Conservation (phyloP, 768 basidiomycete genomes). For the Termitomyces sp. region DNA sequence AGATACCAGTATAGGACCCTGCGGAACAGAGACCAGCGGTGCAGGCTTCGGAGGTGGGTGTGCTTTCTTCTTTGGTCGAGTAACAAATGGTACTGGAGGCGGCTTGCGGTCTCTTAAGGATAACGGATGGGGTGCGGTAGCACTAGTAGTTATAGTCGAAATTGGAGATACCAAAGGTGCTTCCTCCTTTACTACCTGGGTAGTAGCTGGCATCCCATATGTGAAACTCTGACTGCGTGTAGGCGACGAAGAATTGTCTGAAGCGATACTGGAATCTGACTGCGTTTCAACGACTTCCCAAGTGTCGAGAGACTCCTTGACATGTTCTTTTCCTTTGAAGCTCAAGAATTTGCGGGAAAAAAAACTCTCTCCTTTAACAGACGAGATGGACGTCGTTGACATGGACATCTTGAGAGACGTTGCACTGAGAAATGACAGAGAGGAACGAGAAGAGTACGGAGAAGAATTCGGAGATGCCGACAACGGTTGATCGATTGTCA, state of each 20-base stretch:
- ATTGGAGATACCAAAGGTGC: slow-evolving; percentile 1
- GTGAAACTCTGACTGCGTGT: slow-evolving; percentile 24
- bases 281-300: slow-evolving; percentile 43
- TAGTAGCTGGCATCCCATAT: slow-evolving; percentile 15
- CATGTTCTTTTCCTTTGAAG: slow-evolving; percentile 37
- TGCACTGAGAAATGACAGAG: slow-evolving; percentile 39
- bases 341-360: slow-evolving; percentile 31
- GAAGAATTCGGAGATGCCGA: slow-evolving; percentile 36
- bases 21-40: slow-evolving; percentile 8
- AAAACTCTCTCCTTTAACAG: slow-evolving; percentile 26
- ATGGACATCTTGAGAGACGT: slow-evolving; percentile 34
- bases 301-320: slow-evolving; percentile 29
- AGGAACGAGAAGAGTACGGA: slow-evolving; percentile 32
- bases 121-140: slow-evolving; percentile 13
- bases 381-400: slow-evolving; percentile 32
- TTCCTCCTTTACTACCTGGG: slow-evolving; percentile 3
- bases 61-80: slow-evolving; percentile 18
- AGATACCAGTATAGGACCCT: slow-evolving; percentile 24
- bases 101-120: slow-evolving; percentile 23
- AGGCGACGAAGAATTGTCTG: slow-evolving; percentile 21
- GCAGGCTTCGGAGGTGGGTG: slow-evolving; percentile 15
- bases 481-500: slow-evolving; percentile 29
- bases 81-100: slow-evolving; percentile 20
- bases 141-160: slow-evolving; percentile 6
- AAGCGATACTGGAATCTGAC: slow-evolving; percentile 19